Percentiles rank a stretch among this genome's conserved stretches.
Evolutionary conservation across 2,329 filamentous ascomycete genomes (phyloP).

Genomic region (Eurotiales sp.): DNA sequence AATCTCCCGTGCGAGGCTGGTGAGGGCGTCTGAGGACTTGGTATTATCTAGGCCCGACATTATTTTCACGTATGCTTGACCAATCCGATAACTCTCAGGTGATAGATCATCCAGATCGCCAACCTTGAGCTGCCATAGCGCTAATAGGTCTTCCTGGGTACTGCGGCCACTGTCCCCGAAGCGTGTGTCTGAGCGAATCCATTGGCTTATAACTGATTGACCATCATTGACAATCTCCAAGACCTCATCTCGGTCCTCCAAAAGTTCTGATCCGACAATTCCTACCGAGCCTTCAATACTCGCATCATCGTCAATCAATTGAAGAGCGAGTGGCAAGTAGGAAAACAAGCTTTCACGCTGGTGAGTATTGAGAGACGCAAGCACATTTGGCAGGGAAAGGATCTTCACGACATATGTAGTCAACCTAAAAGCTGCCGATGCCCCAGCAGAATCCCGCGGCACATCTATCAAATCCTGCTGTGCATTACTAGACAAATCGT

Average conservation of each 20-base stretch:
- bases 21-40: slow-evolving; percentile 29
- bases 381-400: slow-evolving; percentile 42
- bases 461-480: slow-evolving; percentile 30
- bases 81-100: slow-evolving; percentile 35
- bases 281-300: slow-evolving; percentile 54
- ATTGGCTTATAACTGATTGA: slow-evolving; percentile 44
- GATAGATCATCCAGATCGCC: slow-evolving; percentile 28
- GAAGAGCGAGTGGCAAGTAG: slow-evolving; percentile 52
- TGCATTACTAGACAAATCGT: slow-evolving; percentile 24
- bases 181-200: slow-evolving; percentile 30
- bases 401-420: slow-evolving; percentile 65
- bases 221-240: slow-evolving; percentile 52
- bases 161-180: slow-evolving; percentile 17
- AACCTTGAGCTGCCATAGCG: slow-evolving; percentile 35
- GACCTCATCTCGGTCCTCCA: slow-evolving; percentile 51
- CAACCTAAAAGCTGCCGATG: slow-evolving; percentile 71
- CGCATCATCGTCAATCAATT: slow-evolving; percentile 59
- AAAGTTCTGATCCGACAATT: slow-evolving; percentile 47
- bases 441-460: slow-evolving; percentile 63
- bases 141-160: slow-evolving; percentile 22
- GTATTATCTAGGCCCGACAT: slow-evolving; percentile 29
- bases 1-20: slow-evolving; percentile 32
- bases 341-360: slow-evolving; percentile 42
- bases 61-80: slow-evolving; percentile 39
- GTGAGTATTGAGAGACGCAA: slow-evolving; percentile 29